Evolutionary conservation across 805 yeast genomes (phyloP).

Genomic region (Zygoascus tannicola): DNA sequence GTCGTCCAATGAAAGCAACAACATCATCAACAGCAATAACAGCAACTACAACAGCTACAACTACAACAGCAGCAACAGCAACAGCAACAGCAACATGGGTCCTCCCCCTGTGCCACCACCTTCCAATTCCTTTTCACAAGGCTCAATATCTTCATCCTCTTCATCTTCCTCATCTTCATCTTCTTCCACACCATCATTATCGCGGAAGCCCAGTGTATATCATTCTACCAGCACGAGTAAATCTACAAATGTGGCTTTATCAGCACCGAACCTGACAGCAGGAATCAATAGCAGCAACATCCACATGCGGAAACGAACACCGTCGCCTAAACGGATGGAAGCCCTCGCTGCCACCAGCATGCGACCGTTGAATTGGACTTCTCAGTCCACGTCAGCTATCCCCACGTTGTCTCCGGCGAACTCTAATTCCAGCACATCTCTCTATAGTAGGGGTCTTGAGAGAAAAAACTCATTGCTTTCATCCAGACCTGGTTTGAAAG

Average conservation of each 20-base stretch:
- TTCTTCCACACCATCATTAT: not conserved
- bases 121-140: too few species aligned
- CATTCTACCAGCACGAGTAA: not conserved
- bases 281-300: not conserved
- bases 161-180: not conserved
- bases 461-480: constrained; percentile 1
- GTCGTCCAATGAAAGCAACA: constrained; percentile 16
- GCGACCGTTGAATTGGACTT: not conserved
- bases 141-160: too few species aligned
- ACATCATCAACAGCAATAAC: constrained; percentile 30
- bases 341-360: not conserved
- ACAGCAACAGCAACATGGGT: not conserved
- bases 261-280: constrained; percentile 1
- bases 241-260: not conserved
- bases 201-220: not conserved
- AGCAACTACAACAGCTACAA: constrained; percentile 17
- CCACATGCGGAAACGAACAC: constrained; percentile 10
- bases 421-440: too few species aligned
- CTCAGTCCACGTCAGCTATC: not conserved
- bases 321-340: constrained; percentile 17
- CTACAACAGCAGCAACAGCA: constrained; percentile 15
- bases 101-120: too few species aligned
- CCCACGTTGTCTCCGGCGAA: not conserved
- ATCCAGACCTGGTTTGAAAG: not conserved
- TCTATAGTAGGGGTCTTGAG: not conserved